These are phyloP conservation scores for Lecanicillium sp. DNA, from an alignment of 2,329 filamentous ascomycete genomes.

Conservation along the genomic window DNA sequence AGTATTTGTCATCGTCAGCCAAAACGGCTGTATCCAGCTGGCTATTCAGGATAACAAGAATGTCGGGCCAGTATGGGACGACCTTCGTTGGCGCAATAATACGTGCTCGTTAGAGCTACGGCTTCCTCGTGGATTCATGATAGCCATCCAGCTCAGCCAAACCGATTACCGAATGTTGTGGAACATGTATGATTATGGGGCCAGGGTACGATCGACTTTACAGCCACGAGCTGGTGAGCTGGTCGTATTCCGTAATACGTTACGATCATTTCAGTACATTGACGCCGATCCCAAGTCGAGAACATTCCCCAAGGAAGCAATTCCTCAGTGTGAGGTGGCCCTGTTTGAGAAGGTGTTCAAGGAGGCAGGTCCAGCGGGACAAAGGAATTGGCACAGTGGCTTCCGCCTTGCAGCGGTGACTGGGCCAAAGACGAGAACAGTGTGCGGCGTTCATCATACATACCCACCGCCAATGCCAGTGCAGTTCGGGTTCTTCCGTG, in stretches of 20 bases:
- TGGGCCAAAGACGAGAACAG: conserved; percentile 64
- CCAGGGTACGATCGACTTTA: conserved; percentile 64
- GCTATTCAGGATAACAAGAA: conserved; percentile 61
- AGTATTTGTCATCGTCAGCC: conserved; percentile 68
- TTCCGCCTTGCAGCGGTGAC: conserved; percentile 74
- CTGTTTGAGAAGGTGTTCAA: conserved; percentile 66
- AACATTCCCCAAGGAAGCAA: conserved; percentile 67
- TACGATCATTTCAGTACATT: conserved; percentile 74
- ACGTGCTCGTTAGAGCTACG: conserved; percentile 57
- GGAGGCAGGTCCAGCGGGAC: conserved; percentile 64
- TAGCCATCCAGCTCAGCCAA: conserved; percentile 63
- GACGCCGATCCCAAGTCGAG: conserved; percentile 62
- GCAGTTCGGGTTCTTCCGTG: conserved; percentile 68
- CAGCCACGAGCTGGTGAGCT: conserved; percentile 62
- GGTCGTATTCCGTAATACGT: conserved; percentile 57
- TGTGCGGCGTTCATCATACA: conserved; percentile 67
- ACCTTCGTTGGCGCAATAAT: conserved; percentile 70
- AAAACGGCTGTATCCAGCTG: conserved; percentile 69
- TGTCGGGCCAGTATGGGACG: conserved; percentile 67
- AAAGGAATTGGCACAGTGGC: conserved; percentile 66
- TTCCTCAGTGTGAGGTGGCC: conserved; percentile 62
- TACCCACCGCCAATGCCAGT: conserved; percentile 59
- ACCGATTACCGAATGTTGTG: conserved; percentile 72
- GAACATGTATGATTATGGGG: conserved; percentile 79
- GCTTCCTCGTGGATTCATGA: conserved; percentile 66